phyloP scores from a whole-genome alignment of 176 grass and related monocot species.

The Panicum miliaceum region DNA sequence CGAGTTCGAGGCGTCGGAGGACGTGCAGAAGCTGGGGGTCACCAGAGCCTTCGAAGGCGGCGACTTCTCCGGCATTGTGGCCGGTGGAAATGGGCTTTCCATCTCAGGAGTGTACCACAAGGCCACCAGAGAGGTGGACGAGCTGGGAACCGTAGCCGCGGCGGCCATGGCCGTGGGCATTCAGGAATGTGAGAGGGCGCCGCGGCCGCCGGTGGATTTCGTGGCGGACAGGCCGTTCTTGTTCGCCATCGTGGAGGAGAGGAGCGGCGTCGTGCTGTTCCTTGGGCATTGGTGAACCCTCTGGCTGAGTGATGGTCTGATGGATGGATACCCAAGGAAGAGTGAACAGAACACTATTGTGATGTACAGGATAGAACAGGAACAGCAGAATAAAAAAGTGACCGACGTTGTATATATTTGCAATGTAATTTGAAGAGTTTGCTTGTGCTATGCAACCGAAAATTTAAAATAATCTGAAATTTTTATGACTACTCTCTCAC shows the following conservation, averaged over 20 bases:
- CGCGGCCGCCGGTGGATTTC: slow-evolving; percentile 5
- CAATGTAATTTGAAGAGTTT: background rate
- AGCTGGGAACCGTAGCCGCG: slow-evolving; percentile 40
- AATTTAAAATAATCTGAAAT: background rate
- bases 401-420: background rate
- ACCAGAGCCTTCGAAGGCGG: slow-evolving; percentile 21
- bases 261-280: slow-evolving; percentile 1
- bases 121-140: slow-evolving; percentile 52
- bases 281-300: slow-evolving; percentile 37
- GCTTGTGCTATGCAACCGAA: background rate
- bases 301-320: background rate
- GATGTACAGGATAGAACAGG: no score
- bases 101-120: slow-evolving; percentile 24
- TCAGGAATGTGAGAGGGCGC: rapidly evolving
- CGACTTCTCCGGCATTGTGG: slow-evolving; percentile 49
- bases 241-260: slow-evolving; percentile 44
- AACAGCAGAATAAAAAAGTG: background rate
- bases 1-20: slow-evolving; percentile 38
- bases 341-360: background rate
- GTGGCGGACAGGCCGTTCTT: slow-evolving; percentile 35
- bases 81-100: slow-evolving; percentile 20
- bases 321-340: background rate
- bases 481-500: background rate
- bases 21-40: slow-evolving; percentile 11
- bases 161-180: slow-evolving; percentile 1